phyloP scores from a whole-genome alignment of 2,329 filamentous ascomycete species.

The Colletotrichum paranaense region DNA sequence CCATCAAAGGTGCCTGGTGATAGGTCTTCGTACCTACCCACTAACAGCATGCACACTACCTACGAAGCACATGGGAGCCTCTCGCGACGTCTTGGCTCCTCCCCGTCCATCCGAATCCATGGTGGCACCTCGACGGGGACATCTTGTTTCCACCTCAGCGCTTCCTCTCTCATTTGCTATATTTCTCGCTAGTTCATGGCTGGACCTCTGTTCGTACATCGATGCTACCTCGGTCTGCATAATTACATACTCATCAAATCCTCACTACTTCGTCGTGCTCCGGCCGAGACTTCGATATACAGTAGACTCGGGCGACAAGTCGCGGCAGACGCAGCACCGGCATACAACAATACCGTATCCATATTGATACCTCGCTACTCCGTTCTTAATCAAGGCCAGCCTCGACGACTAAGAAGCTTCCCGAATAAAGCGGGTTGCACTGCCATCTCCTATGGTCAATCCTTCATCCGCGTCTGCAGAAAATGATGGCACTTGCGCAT shows the following conservation, averaged over 20 bases:
- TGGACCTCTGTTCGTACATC: background rate
- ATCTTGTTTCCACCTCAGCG: background rate
- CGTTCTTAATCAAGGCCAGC: background rate
- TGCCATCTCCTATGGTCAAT: background rate
- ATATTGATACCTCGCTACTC: background rate
- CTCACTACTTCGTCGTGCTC: background rate
- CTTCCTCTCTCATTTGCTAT: background rate
- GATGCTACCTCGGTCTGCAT: background rate
- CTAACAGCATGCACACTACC: background rate
- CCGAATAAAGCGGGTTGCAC: background rate
- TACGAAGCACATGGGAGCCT: background rate
- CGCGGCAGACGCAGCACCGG: background rate
- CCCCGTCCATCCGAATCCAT: background rate
- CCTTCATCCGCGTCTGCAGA: conserved; percentile 1
- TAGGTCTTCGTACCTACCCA: background rate
- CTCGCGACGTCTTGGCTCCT: background rate
- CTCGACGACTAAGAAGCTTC: conserved; percentile 8
- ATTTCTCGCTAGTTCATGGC: background rate
- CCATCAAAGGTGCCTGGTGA: background rate
- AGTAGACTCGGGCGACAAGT: background rate
- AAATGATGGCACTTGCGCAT: conserved; percentile 4
- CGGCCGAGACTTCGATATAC: background rate
- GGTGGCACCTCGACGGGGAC: background rate
- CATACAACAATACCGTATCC: background rate
- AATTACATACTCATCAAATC: background rate